Evolutionary conservation across 208 protist species (phyloP).

Genomic region (Endotrypanum monterogeii): DNA sequence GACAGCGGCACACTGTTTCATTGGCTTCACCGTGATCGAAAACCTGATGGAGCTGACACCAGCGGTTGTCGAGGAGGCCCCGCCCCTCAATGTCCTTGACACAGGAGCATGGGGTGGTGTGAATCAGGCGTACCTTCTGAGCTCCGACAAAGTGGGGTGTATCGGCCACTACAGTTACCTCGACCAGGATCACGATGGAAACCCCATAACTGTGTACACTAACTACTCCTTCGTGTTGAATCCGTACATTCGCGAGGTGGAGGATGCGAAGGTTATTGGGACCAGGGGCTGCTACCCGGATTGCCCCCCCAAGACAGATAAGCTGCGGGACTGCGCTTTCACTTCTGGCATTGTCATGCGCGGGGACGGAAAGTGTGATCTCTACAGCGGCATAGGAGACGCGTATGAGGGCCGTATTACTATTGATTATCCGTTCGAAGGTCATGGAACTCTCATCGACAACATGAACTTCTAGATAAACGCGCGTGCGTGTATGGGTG

Average conservation of each 20-base stretch:
- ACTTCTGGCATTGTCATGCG: slow-evolving; percentile 67
- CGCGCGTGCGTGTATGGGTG: not conserved
- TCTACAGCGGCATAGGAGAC: slow-evolving; percentile 71
- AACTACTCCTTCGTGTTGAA: slow-evolving; percentile 72
- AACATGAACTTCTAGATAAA: slow-evolving; percentile 32
- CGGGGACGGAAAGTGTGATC: slow-evolving; percentile 60
- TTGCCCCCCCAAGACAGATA: slow-evolving; percentile 47
- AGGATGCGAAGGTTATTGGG: slow-evolving; percentile 50
- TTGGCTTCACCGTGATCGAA: slow-evolving; percentile 55
- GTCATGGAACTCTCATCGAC: slow-evolving; percentile 53
- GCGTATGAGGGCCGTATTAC: slow-evolving; percentile 62
- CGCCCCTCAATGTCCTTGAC: slow-evolving; percentile 41
- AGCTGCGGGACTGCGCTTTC: slow-evolving; percentile 65
- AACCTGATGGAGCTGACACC: slow-evolving; percentile 37
- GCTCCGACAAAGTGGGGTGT: slow-evolving; percentile 59
- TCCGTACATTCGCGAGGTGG: slow-evolving; percentile 42
- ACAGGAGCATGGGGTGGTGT: slow-evolving; percentile 61
- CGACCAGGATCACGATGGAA: slow-evolving; percentile 37
- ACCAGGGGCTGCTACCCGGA: slow-evolving; percentile 57
- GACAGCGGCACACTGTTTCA: slow-evolving; percentile 28
- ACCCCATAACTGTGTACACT: slow-evolving; percentile 51
- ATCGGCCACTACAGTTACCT: slow-evolving; percentile 72
- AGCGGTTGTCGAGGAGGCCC: slow-evolving; percentile 28
- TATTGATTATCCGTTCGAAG: slow-evolving; percentile 76
- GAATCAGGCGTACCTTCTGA: slow-evolving; percentile 68